A percentile compares a stretch with the other conserved stretches of the same genome.
These are phyloP conservation scores for Metschnikowia kofuensis DNA, from an alignment of 805 yeast species.

Conservation along the genomic window DNA sequence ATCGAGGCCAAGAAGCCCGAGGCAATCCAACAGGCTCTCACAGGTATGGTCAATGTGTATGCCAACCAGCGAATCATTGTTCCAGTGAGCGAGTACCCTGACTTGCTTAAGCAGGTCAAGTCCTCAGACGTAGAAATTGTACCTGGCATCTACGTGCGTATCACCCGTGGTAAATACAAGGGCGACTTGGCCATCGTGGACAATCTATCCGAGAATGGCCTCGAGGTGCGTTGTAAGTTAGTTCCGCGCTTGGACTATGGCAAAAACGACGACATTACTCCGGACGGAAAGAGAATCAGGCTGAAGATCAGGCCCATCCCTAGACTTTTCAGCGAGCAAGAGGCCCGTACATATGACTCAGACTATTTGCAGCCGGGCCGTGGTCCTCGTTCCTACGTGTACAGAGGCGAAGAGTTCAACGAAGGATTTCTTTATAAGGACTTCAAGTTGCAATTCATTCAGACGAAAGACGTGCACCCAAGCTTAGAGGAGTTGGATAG, in stretches of 20 bases:
- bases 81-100: slow-evolving; percentile 94
- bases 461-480: slow-evolving; percentile 81
- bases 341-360: slow-evolving; percentile 82
- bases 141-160: slow-evolving; percentile 90
- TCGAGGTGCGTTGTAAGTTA: slow-evolving; percentile 89
- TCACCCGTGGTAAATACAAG: slow-evolving; percentile 86
- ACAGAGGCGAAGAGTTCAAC: slow-evolving; percentile 82
- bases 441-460: slow-evolving; percentile 77
- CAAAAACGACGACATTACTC: slow-evolving; percentile 51
- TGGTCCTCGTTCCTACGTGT: slow-evolving; percentile 59
- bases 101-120: slow-evolving; percentile 83
- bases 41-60: slow-evolving; percentile 87
- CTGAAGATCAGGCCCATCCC: slow-evolving; percentile 78
- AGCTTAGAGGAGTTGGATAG: slow-evolving; percentile 82
- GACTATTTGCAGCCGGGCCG: slow-evolving; percentile 65
- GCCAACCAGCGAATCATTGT: slow-evolving; percentile 72
- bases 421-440: slow-evolving; percentile 88
- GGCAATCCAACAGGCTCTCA: slow-evolving; percentile 83
- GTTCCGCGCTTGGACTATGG: slow-evolving; percentile 96
- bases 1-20: slow-evolving; percentile 92
- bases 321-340: slow-evolving; percentile 80
- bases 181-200: slow-evolving; percentile 93
- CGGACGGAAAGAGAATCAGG: slow-evolving; percentile 43
- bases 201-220: slow-evolving; percentile 88
- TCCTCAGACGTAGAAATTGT: slow-evolving; percentile 82